Evolutionary conservation across 345 rosid species (phyloP).

Genomic region (Rhizophora apiculata): DNA sequence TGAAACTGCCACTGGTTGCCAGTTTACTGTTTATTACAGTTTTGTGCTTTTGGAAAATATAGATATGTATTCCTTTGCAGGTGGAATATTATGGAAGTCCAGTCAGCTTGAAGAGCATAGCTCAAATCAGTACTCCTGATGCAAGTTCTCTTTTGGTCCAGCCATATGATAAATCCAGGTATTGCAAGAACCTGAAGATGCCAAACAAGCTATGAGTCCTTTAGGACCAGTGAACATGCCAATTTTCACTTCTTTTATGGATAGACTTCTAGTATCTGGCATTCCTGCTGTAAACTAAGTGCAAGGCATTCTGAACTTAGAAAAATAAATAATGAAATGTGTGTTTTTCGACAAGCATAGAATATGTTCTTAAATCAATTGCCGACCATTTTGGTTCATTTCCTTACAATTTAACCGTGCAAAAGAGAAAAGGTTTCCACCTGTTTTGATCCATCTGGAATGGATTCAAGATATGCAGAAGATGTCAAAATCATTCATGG

Average conservation of each 20-base stretch:
- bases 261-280: neutral
- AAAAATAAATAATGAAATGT: no score
- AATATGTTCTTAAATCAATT: neutral
- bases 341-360: neutral
- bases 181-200: constrained; percentile 1
- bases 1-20: neutral
- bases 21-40: neutral
- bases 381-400: neutral
- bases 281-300: neutral
- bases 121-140: constrained; percentile 93
- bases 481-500: neutral
- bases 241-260: neutral
- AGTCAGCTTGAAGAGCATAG: constrained; percentile 80
- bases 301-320: neutral
- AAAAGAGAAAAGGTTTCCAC: neutral
- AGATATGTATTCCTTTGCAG: constrained; percentile 31
- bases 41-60: neutral
- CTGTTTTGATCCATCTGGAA: neutral
- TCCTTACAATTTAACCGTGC: neutral
- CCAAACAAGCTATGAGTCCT: constrained; percentile 4
- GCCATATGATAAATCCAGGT: constrained; percentile 97
- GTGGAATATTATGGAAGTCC: constrained; percentile 96
- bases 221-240: neutral
- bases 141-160: constrained; percentile 83
- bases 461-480: neutral